phyloP scores from a whole-genome alignment of 169 alveolate genomes.

The Neospora caninum region DNA sequence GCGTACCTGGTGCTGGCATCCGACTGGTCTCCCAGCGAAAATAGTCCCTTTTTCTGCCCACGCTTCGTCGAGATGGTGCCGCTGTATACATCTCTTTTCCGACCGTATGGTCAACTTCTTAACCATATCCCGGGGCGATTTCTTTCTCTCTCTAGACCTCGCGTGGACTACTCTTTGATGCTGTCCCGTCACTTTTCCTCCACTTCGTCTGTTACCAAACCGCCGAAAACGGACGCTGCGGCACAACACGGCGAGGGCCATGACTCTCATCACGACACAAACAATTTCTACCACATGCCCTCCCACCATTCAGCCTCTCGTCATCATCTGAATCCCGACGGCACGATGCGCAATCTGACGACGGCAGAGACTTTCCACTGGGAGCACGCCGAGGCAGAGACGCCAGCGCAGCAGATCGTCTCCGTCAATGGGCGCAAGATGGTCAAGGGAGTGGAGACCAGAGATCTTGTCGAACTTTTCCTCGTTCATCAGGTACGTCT shows the following conservation, averaged over 20 bases:
- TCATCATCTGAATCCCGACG: conserved; percentile 82
- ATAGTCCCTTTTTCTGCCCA: neutral
- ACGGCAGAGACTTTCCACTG: conserved; percentile 83
- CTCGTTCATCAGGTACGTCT: conserved; percentile 71
- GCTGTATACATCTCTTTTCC: neutral
- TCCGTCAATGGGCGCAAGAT: conserved; percentile 84
- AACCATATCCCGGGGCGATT: neutral
- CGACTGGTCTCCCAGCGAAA: no score
- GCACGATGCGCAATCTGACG: conserved; percentile 75
- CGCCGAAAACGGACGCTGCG: neutral
- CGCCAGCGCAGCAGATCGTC: conserved; percentile 82
- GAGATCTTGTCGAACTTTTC: conserved; percentile 85
- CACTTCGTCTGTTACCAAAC: neutral
- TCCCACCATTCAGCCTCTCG: conserved; percentile 85
- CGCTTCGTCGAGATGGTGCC: neutral
- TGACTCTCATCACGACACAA: neutral
- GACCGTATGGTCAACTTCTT: neutral
- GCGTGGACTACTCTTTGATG: neutral
- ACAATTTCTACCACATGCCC: conserved; percentile 51
- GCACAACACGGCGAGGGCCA: neutral
- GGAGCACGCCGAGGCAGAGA: conserved; percentile 82
- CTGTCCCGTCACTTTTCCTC: neutral
- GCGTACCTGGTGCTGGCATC: no score
- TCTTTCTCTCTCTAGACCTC: neutral
- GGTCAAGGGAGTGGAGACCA: conserved; percentile 85